Evolutionary conservation across 2,329 filamentous ascomycete genomes (phyloP).

Genomic region (Colletotrichum phormii): DNA sequence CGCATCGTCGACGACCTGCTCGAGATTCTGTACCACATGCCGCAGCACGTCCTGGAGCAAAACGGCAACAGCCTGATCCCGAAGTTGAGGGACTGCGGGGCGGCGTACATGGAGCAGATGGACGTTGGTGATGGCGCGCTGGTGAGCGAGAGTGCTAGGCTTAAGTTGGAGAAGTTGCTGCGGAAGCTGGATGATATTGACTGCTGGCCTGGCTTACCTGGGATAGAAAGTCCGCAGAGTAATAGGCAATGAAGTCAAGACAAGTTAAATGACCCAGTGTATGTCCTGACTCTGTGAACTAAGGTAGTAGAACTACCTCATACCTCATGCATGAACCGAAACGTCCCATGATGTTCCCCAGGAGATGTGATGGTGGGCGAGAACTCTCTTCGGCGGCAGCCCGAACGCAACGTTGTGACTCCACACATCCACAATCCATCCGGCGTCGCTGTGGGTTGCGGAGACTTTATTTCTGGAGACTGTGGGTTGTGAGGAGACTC

Average conservation of each 20-base stretch:
- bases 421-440: slow-evolving; percentile 23
- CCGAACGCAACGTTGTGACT: slow-evolving; percentile 12
- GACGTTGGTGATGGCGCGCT: slow-evolving; percentile 14
- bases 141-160: slow-evolving; percentile 29
- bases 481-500: slow-evolving; percentile 13
- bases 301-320: background rate
- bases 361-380: background rate
- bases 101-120: slow-evolving; percentile 46
- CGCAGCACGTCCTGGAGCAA: slow-evolving; percentile 46
- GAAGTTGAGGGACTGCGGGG: slow-evolving; percentile 51
- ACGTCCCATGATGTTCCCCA: background rate
- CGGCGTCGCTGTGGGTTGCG: background rate
- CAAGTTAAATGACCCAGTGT: background rate
- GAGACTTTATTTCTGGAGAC: slow-evolving; percentile 14
- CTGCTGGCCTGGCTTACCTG: slow-evolving; percentile 42
- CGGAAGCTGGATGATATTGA: slow-evolving; percentile 47
- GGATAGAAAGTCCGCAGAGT: slow-evolving; percentile 14
- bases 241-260: background rate
- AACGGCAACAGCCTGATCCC: slow-evolving; percentile 48
- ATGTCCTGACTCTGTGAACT: background rate
- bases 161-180: slow-evolving; percentile 45
- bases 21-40: slow-evolving; percentile 49
- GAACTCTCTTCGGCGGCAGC: background rate
- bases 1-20: slow-evolving; percentile 49
- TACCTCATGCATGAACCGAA: background rate